Conservation (phyloP, 225 moss, liverwort and hornwort species). For the Polytrichum commune region DNA sequence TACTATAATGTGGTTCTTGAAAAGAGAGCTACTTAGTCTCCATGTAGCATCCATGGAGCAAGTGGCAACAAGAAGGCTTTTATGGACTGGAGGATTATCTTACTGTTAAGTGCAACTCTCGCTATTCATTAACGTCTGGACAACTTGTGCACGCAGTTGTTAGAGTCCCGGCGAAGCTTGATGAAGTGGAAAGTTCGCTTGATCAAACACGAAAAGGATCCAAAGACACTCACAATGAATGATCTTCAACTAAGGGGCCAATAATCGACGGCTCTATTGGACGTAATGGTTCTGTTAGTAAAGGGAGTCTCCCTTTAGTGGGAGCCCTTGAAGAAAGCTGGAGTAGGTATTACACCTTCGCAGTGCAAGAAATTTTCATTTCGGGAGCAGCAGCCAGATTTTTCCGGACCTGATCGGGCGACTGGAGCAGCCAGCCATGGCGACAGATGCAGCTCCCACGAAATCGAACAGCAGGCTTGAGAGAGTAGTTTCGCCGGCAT, state of each 20-base stretch:
- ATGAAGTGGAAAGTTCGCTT: constrained; percentile 31
- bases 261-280: constrained; percentile 19
- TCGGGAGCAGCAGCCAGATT: constrained; percentile 1
- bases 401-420: too few relatives aligned
- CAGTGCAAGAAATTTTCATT: constrained; percentile 18
- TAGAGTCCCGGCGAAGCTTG: constrained; percentile 35
- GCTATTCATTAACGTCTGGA: neutral
- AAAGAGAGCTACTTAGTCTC: neutral
- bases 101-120: neutral
- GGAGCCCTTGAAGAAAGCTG: constrained; percentile 19
- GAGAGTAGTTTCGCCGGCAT: constrained; percentile 57
- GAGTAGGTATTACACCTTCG: constrained; percentile 17
- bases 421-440: constrained; percentile 1
- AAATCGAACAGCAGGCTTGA: constrained; percentile 54
- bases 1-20: too few relatives aligned
- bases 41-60: neutral
- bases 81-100: neutral
- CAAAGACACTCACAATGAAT: constrained; percentile 18
- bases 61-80: neutral
- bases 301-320: constrained; percentile 18
- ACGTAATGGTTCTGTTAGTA: constrained; percentile 11
- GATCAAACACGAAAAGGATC: constrained; percentile 23
- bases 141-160: constrained; percentile 27
- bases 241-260: constrained; percentile 18
- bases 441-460: constrained; percentile 42